Conservation (phyloP, 2,329 filamentous ascomycete species). For the Penicillium carneum region DNA sequence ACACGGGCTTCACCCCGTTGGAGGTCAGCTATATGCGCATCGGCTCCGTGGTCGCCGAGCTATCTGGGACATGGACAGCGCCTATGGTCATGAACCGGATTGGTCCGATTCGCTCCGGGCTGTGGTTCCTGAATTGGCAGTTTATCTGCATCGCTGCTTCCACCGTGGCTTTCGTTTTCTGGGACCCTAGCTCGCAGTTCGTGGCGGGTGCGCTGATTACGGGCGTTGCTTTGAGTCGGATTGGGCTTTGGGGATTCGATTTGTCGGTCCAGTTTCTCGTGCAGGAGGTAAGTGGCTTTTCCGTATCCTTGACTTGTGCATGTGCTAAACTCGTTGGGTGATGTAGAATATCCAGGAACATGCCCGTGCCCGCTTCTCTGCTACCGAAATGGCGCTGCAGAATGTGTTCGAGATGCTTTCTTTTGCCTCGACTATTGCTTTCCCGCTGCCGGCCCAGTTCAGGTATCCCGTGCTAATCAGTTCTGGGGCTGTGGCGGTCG, state of each 20-base stretch:
- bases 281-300: conserved; percentile 60
- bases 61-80: conserved; percentile 62
- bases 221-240: conserved; percentile 63
- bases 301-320: neutral
- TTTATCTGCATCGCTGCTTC: conserved; percentile 60
- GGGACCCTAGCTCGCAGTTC: conserved; percentile 38
- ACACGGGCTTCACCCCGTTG: conserved; percentile 57
- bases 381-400: conserved; percentile 71
- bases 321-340: neutral
- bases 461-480: conserved; percentile 68
- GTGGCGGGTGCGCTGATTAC: conserved; percentile 59
- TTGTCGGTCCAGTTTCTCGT: conserved; percentile 67
- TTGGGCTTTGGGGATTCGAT: conserved; percentile 70
- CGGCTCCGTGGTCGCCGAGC: conserved; percentile 59
- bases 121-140: conserved; percentile 76
- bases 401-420: conserved; percentile 74
- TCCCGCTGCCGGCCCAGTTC: conserved; percentile 69
- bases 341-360: conserved; percentile 61
- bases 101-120: conserved; percentile 68
- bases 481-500: conserved; percentile 47
- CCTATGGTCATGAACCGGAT: conserved; percentile 60
- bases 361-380: conserved; percentile 72
- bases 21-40: conserved; percentile 58
- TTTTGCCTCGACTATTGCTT: conserved; percentile 70
- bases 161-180: conserved; percentile 50